A percentile compares a stretch with the other conserved stretches of the same genome.
Evolutionary conservation across 495 filamentous ascomycete genomes (phyloP).

Genomic region (Trichoderma gamsii): DNA sequence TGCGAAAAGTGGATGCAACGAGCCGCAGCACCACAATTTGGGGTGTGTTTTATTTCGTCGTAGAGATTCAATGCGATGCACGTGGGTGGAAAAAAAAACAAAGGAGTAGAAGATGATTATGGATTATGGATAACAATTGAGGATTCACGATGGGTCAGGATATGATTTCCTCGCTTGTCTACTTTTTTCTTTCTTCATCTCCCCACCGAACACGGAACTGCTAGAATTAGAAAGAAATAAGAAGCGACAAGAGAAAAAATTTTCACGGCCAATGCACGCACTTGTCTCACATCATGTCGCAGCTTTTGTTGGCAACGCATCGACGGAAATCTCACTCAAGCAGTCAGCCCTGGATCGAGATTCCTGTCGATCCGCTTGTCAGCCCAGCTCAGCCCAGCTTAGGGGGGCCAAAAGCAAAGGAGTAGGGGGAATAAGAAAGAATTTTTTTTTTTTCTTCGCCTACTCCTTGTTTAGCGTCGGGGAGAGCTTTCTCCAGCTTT

Average conservation of each 20-base stretch:
- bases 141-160: too few relatives aligned
- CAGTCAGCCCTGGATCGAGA: background rate
- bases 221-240: background rate
- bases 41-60: background rate
- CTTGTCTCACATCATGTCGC: background rate
- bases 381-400: constrained; percentile 9
- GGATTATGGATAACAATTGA: background rate
- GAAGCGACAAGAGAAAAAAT: background rate
- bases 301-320: background rate
- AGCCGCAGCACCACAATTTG: too few relatives aligned
- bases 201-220: background rate
- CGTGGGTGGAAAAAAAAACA: background rate
- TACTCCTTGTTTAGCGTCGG: background rate
- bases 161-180: background rate
- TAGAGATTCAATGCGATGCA: background rate
- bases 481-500: background rate
- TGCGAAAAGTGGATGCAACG: background rate
- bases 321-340: background rate
- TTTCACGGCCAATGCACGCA: background rate
- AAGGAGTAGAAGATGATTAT: background rate
- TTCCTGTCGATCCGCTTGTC: background rate
- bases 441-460: background rate
- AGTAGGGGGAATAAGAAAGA: background rate
- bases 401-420: background rate
- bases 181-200: background rate